Percentiles rank a stretch among this genome's conserved stretches.
These are phyloP conservation scores for Pythium oligandrum DNA, from an alignment of 352 stramenopile genomes.

Conservation along the genomic window DNA sequence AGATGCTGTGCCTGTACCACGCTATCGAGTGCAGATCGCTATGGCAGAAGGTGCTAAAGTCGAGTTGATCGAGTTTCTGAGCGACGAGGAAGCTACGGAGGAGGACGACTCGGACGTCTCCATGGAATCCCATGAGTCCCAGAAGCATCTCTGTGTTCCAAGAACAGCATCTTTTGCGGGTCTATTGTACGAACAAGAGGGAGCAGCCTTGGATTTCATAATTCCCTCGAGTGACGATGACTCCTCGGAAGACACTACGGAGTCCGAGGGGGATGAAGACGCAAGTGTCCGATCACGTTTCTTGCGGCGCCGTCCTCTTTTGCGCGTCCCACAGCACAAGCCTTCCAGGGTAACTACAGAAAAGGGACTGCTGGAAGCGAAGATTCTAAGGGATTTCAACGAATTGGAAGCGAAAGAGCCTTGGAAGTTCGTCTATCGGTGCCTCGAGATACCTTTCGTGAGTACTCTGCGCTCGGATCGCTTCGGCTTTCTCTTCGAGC, in stretches of 20 bases:
- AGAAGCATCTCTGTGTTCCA: too few species aligned
- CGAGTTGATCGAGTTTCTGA: conserved; percentile 5
- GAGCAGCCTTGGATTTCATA: background rate
- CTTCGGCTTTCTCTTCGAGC: conserved; percentile 41
- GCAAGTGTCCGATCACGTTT: too few species aligned
- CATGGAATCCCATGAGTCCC: too few species aligned
- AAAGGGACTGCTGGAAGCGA: conserved; percentile 20
- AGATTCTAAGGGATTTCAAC: conserved; percentile 1
- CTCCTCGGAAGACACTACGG: conserved; percentile 5
- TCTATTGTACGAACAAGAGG: conserved; percentile 11
- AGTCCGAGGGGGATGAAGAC: background rate
- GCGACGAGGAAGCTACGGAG: background rate
- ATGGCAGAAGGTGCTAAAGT: background rate
- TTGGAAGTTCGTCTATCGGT: conserved; percentile 43
- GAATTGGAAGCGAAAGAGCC: conserved; percentile 3
- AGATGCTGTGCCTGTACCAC: too few species aligned
- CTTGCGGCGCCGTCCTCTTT: background rate
- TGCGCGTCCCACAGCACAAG: conserved; percentile 1
- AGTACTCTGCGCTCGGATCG: conserved; percentile 19
- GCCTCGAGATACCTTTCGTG: conserved; percentile 30
- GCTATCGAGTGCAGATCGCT: background rate
- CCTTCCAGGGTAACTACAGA: conserved; percentile 7
- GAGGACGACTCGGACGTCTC: background rate
- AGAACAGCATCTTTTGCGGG: background rate
- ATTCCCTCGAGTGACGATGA: conserved; percentile 8